A percentile compares a stretch with the other conserved stretches of the same genome.
Conservation (phyloP, 495 filamentous ascomycete genomes). For the Neurospora sp. region DNA sequence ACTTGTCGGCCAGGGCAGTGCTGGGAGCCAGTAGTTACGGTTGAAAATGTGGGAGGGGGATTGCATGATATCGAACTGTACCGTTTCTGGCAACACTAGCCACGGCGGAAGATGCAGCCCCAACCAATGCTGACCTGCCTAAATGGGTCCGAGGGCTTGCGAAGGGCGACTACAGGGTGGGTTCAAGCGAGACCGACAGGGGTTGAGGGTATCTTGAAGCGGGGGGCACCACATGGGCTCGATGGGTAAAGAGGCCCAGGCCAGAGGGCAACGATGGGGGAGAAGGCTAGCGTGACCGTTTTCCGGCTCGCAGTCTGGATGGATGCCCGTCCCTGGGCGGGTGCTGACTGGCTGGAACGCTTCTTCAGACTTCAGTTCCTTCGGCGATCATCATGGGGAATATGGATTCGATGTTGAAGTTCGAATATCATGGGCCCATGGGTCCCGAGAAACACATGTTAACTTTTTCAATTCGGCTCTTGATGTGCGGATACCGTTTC, state of each 20-base stretch:
- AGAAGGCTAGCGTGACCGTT: background rate
- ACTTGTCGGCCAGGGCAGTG: background rate
- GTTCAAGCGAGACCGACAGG: conserved; percentile 8
- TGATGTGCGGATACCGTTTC: background rate
- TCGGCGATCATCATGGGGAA: background rate
- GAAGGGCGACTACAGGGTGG: background rate
- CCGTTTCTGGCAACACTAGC: conserved; percentile 12
- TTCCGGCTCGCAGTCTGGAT: background rate
- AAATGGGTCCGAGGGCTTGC: conserved; percentile 28
- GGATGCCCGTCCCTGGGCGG: background rate
- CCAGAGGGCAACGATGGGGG: conserved; percentile 1
- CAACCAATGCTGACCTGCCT: conserved; percentile 25
- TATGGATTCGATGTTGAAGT: background rate
- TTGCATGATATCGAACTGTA: conserved; percentile 1
- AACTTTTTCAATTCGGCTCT: background rate
- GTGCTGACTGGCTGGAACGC: background rate
- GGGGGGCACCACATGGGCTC: conserved; percentile 8
- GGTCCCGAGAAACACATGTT: background rate
- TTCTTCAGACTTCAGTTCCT: background rate
- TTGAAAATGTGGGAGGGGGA: conserved; percentile 2
- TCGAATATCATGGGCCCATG: background rate
- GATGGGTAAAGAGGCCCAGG: conserved; percentile 10
- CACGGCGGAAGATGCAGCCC: conserved; percentile 21
- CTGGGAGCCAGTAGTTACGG: background rate
- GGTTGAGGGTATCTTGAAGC: conserved; percentile 14